Percentiles rank a stretch among this genome's conserved stretches.
These are phyloP conservation scores for Epichloe gansuensis DNA, from an alignment of 2,329 filamentous ascomycete species.

Conservation along the genomic window DNA sequence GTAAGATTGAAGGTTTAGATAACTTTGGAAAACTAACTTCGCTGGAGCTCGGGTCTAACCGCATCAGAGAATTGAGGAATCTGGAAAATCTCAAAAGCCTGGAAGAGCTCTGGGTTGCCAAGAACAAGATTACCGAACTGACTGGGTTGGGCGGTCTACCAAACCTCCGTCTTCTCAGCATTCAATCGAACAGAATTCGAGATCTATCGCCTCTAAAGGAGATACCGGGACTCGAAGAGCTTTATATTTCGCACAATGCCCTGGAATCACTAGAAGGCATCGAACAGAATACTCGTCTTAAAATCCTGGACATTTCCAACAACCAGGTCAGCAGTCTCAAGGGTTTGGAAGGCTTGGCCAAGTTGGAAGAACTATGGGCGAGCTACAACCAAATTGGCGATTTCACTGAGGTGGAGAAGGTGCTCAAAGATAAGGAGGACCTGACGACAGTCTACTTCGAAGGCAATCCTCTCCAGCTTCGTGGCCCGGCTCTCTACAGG, in stretches of 20 bases:
- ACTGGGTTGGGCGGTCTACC: constrained; percentile 60
- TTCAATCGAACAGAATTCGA: constrained; percentile 88
- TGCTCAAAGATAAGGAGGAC: constrained; percentile 64
- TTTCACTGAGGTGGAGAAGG: constrained; percentile 70
- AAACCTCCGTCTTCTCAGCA: constrained; percentile 76
- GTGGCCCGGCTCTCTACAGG: constrained; percentile 70
- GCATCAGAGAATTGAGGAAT: constrained; percentile 79
- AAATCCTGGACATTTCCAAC: constrained; percentile 76
- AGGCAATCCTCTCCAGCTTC: constrained; percentile 76
- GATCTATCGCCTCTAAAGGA: constrained; percentile 63
- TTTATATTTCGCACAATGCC: constrained; percentile 94
- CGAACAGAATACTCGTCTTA: constrained; percentile 51
- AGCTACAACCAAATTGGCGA: constrained; percentile 73
- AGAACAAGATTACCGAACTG: constrained; percentile 88
- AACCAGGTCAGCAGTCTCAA: constrained; percentile 68
- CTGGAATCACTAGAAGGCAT: constrained; percentile 66
- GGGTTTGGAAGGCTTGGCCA: constrained; percentile 53
- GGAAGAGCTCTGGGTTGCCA: constrained; percentile 88
- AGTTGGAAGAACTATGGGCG: constrained; percentile 88
- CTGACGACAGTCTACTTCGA: constrained; percentile 93
- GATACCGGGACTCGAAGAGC: constrained; percentile 68
- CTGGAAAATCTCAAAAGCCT: constrained; percentile 63
- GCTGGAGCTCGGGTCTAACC: constrained; percentile 83
- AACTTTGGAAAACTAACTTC: constrained; percentile 63
- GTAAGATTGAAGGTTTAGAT: constrained; percentile 71